Conservation (phyloP, 1,284 basidiomycete species). For the Ceratobasidium sp. region DNA sequence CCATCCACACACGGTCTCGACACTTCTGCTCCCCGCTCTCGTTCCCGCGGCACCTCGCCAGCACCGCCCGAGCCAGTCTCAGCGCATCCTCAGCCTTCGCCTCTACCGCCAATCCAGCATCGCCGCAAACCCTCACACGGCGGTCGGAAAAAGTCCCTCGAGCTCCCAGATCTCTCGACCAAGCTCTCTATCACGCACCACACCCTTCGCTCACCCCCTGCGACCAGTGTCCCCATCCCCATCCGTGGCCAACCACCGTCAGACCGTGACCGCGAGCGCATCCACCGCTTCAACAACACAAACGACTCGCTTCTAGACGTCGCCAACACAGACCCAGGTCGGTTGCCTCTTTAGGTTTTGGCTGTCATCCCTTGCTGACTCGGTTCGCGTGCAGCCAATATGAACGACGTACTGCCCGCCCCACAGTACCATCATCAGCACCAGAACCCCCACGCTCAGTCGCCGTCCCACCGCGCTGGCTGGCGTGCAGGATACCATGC, state of each 20-base stretch:
- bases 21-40: conserved; percentile 6
- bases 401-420: conserved; percentile 48
- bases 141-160: conserved; percentile 76
- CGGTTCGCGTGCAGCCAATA: conserved; percentile 39
- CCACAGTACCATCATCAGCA: conserved; percentile 51
- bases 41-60: conserved; percentile 32
- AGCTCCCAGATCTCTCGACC: conserved; percentile 78
- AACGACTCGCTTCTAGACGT: conserved; percentile 51
- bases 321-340: conserved; percentile 40
- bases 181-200: conserved; percentile 60
- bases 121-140: conserved; percentile 61
- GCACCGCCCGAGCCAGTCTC: conserved; percentile 47
- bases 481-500: conserved; percentile 26
- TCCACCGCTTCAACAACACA: conserved; percentile 46
- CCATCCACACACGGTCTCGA: conserved; percentile 17
- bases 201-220: conserved; percentile 59
- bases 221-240: conserved; percentile 56
- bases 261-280: conserved; percentile 54
- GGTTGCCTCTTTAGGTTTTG: not conserved
- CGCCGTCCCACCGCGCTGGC: conserved; percentile 17
- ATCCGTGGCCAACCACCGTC: conserved; percentile 55
- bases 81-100: conserved; percentile 47
- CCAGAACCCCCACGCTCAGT: conserved; percentile 51
- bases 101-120: conserved; percentile 55
- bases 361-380: conserved; percentile 4